Evolutionary conservation across 2,329 filamentous ascomycete species (phyloP), one percentile per base, ranked within the genome.

Genomic region (Periconia macrospinosa): DNA sequence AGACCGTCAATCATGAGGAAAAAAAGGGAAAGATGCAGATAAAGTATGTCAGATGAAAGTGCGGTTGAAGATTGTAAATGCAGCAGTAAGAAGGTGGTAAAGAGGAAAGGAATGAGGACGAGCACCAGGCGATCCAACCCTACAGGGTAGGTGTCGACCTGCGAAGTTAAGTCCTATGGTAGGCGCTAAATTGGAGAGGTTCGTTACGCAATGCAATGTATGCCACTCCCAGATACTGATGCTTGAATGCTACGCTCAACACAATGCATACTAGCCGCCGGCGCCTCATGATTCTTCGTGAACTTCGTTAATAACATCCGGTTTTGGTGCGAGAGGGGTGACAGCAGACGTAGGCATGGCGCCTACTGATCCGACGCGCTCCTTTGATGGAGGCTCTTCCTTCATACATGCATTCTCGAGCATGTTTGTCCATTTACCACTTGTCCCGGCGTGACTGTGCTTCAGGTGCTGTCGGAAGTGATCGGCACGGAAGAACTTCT

Each of bases 361-460:
- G 45, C 63, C 52, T 15, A 72, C 64, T 6, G 69, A 71, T 44
- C 64, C 60, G 45, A 72, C 59, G 30, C 72, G 70, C 54, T 75
- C 73, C 60, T 77, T 75, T 46, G 81, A 82, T 30, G 85, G 81
- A 50, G 86, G 84, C 67, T 96, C 92, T 70, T 96, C 92, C 73
- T 92, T 86, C 91, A 97, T 96, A 77, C 94, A 99, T 6, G 92
- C 91, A 70, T 91, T 95, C 73, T 99, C 94, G 33, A 99, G 81
- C 83, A 96, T 92, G 75, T 97, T 97, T 13, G 94, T 99, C 94
- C 94, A 99, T 75, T 97, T 97, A 30, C 94, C 94, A 74, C 92
- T 97, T 0, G 91, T 93, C 35, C 94, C 94, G 37, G 90, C 91
- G 76, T 97, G 94, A 72, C 92, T 97, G 74, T 99, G 94, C 80